Base-by-base conservation (phyloP, 176 grass and related monocot species). In the Bonia amplexicaulis region DNA sequence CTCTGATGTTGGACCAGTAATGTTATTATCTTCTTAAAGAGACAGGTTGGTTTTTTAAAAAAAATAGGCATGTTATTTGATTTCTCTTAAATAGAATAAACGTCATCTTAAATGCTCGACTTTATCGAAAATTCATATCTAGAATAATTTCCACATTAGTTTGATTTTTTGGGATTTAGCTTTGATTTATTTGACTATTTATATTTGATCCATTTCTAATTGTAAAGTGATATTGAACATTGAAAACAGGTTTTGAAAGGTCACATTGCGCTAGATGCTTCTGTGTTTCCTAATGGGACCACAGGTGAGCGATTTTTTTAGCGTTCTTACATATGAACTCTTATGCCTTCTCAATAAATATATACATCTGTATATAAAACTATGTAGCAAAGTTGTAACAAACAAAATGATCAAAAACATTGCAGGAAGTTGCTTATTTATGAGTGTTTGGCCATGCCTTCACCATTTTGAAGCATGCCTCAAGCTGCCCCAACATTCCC, bases 251-350 rank as follows among this genome's bases (percentile, higher is more conserved):
- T 99, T 1, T 81, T 96, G 62, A 92, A 94, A 92, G 96, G 96
- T 14, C 96, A 96, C 31, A 96, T 96, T 16, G 96, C 89, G 35
- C 84, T 99, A 66, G 96, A 89, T 73, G 55, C 17, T 61, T 90
- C 91, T 74, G 85, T 79, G 54, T 99, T 98, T 85, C 96, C 93
- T 79, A 99, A 96, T 92, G 91, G 96, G 27, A 99, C 93, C 9
- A 96, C 96, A 80, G 96, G 96, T 96, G 74, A 89, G 82, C 20
- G 1, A 10, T 40, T 82, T 67, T 71, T 72, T 75, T 42, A 46
- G 12, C 20, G n/a, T 39, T 74, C 31, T 66, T 68, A 31, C 25
- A 70, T 48, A 33, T 51, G 39, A 49, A 64, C 4, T 49, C 25
- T 31, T 65, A 42, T 49, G 13, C 57, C 77, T 79, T 63, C 16